Evolutionary conservation across 257 asterid genomes (phyloP).

Genomic region (Solanum bukasovii): DNA sequence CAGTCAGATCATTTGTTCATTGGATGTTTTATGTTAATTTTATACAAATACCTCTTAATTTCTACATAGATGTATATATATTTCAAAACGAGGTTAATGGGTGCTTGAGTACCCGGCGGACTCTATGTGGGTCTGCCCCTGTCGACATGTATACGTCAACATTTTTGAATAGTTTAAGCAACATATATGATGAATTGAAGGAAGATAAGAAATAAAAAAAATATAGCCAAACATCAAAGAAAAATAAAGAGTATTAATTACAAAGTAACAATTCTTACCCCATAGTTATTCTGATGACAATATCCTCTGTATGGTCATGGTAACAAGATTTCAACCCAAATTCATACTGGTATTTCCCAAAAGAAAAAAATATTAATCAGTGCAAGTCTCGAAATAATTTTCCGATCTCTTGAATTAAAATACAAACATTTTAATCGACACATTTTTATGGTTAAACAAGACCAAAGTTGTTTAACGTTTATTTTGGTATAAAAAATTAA

Average conservation of each 20-base stretch:
- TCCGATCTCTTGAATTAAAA: background rate
- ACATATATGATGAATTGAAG: background rate
- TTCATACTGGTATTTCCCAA: constrained; percentile 36
- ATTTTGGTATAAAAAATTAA: background rate
- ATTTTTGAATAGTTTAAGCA: background rate
- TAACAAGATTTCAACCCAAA: constrained; percentile 77
- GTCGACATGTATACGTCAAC: background rate
- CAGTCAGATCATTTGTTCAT: too few species aligned
- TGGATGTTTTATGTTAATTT: too few species aligned
- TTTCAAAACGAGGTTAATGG: too few species aligned
- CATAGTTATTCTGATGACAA: constrained; percentile 66
- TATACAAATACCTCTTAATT: too few species aligned
- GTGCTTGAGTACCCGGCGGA: too few species aligned
- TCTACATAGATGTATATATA: too few species aligned
- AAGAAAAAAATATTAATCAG: background rate
- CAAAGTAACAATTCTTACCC: constrained; percentile 37
- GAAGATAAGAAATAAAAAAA: background rate
- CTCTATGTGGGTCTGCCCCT: too few species aligned
- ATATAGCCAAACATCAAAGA: background rate
- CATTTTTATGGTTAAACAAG: background rate
- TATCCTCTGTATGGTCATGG: constrained; percentile 69
- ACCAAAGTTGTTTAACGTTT: background rate
- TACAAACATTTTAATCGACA: background rate
- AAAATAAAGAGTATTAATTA: background rate
- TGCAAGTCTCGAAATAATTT: background rate